Percentiles rank a stretch among this genome's conserved stretches.
Evolutionary conservation across 2,329 filamentous ascomycete species (phyloP).

Genomic region (Ascochyta pisi): DNA sequence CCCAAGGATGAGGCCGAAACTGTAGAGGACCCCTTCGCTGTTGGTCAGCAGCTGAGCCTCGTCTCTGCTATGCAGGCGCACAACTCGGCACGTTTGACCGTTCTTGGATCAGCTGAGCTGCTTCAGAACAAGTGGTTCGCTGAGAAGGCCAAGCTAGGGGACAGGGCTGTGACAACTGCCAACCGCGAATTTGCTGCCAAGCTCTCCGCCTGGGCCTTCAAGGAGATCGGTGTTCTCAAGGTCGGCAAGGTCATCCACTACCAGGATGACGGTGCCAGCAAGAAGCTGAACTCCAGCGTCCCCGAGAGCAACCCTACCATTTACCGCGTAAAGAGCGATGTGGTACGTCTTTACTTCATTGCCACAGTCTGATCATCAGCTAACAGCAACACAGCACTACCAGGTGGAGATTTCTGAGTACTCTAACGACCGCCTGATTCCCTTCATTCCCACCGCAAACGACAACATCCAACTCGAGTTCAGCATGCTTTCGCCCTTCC

Average conservation of each 20-base stretch:
- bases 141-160: slow-evolving; percentile 67
- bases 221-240: slow-evolving; percentile 88
- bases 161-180: slow-evolving; percentile 68
- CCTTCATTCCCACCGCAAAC: slow-evolving; percentile 71
- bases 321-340: slow-evolving; percentile 95
- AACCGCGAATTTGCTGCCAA: slow-evolving; percentile 88
- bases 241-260: slow-evolving; percentile 85
- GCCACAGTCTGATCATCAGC: background rate
- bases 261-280: slow-evolving; percentile 61
- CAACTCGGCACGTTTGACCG: slow-evolving; percentile 88
- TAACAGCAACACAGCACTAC: slow-evolving; percentile 68
- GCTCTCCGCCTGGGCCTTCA: slow-evolving; percentile 93
- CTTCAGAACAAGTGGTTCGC: slow-evolving; percentile 90
- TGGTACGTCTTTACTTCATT: slow-evolving; percentile 67
- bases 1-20: slow-evolving; percentile 79
- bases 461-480: slow-evolving; percentile 94
- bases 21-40: slow-evolving; percentile 83
- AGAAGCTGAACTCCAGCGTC: slow-evolving; percentile 51
- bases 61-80: slow-evolving; percentile 88
- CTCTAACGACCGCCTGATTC: slow-evolving; percentile 72
- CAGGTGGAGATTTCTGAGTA: slow-evolving; percentile 90
- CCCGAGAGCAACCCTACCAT: slow-evolving; percentile 76
- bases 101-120: slow-evolving; percentile 86
- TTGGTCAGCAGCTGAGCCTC: slow-evolving; percentile 81
- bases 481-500: slow-evolving; percentile 97